Evolutionary conservation across 1,139 yeast genomes (phyloP), one percentile per base, ranked within the genome.

Genomic region (Debaryomyces fabryi): DNA sequence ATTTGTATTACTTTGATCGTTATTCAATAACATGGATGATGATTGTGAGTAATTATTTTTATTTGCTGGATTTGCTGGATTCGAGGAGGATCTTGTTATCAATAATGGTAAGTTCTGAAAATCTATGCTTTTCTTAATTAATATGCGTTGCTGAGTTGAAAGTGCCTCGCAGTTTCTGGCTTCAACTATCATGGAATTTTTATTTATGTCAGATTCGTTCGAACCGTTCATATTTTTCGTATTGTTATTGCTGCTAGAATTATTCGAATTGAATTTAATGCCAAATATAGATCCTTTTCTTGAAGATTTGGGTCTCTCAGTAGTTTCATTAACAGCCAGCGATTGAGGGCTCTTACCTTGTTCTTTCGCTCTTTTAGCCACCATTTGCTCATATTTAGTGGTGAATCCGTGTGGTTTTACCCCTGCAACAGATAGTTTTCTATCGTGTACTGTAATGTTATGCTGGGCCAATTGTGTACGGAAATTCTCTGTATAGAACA

Each of bases 401-500:
- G 82, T 74, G 56, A 79, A 80, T 6, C 63, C 62, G 54, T 81
- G 81, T 7, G 74, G 69, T 49, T 73, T 74, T 10, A 64, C 62
- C 0, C 87, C 86, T 4, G 64, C 57, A 53, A 76, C 72, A 10
- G 59, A 57, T 15, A 67, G 56, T 54, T 76, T 79, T 23, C 68
- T 63, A 13, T 72, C 76, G 56, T 74, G 80, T 6, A 60, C 57
- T 4, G 67, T 60, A 12, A 53, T 52, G 30, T 67, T 68, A 52
- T 76, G 76, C 21, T 57, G 54, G 15, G 72, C 56, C 6, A 93
- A 70, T 45, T 79, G 77, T 24, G 75, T 70, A 42, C 98, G 77
- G 58, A 93, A 90, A 24, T 76, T 79, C 39, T 81, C 80, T 1
- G 93, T 78, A 65, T 87, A 86, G 70, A 81, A 93, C 20, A 93